A percentile compares a stretch with the other conserved stretches of the same genome.
Conservation (phyloP, 139 green algal genomes). For the Raphidocelis subcapitata region DNA sequence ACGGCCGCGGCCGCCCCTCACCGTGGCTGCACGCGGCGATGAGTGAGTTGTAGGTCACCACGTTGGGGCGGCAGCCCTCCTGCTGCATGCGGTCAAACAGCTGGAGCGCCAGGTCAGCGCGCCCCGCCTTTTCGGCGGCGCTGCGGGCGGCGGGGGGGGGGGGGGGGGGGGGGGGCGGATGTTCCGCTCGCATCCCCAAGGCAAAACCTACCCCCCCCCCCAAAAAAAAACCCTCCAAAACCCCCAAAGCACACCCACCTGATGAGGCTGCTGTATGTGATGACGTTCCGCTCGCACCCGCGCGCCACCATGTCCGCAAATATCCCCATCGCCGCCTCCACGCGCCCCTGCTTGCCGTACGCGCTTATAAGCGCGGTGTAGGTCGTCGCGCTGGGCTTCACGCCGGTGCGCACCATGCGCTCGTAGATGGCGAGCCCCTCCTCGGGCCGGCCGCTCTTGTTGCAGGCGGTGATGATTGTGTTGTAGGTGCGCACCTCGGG, state of each 20-base stretch:
- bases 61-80: slow-evolving; percentile 77
- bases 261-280: slow-evolving; percentile 50
- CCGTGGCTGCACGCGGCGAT: slow-evolving; percentile 73
- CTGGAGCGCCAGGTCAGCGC: slow-evolving; percentile 68
- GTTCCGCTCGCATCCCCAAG: too few species aligned
- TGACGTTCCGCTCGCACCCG: slow-evolving; percentile 65
- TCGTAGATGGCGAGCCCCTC: slow-evolving; percentile 77
- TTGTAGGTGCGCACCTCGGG: slow-evolving; percentile 89
- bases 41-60: slow-evolving; percentile 88
- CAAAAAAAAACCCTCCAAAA: too few species aligned
- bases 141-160: slow-evolving; percentile 32
- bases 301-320: slow-evolving; percentile 63
- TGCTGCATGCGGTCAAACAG: slow-evolving; percentile 64
- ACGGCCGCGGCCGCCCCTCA: background rate
- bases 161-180: too few species aligned
- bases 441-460: slow-evolving; percentile 53
- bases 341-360: slow-evolving; percentile 72
- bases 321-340: slow-evolving; percentile 42
- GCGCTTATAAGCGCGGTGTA: slow-evolving; percentile 87
- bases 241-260: too few species aligned
- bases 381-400: slow-evolving; percentile 78
- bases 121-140: slow-evolving; percentile 60
- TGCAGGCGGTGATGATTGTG: slow-evolving; percentile 81
- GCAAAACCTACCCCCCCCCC: too few species aligned
- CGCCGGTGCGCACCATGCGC: slow-evolving; percentile 73